Conservation (phyloP, 106 monocot genomes). For the Phalaenopsis aphrodite region DNA sequence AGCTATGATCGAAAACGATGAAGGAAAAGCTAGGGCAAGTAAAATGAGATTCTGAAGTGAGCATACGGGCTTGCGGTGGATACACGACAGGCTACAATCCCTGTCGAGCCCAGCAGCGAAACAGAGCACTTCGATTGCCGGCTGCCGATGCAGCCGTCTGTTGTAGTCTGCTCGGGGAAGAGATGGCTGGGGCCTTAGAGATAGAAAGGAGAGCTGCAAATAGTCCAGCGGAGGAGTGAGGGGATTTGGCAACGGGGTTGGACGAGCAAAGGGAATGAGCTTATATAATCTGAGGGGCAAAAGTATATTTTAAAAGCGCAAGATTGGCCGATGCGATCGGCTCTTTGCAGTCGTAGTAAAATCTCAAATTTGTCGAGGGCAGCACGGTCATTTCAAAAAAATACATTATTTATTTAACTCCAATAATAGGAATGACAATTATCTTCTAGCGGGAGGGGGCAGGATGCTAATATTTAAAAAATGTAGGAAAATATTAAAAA, state of each 20-base stretch:
- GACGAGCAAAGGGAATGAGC: neutral
- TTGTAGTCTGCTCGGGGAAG: too few relatives aligned
- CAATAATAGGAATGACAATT: neutral
- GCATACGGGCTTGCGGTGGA: too few relatives aligned
- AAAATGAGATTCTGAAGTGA: too few relatives aligned
- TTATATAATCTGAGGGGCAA: neutral
- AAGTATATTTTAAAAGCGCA: neutral
- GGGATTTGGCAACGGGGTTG: neutral
- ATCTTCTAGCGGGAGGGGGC: neutral
- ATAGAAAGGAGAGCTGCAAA: neutral
- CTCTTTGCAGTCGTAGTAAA: neutral
- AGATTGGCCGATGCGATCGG: neutral
- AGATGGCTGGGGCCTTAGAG: too few relatives aligned
- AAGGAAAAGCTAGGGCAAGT: too few relatives aligned
- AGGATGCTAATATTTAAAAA: neutral
- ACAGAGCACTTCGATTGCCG: too few relatives aligned
- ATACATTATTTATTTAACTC: neutral
- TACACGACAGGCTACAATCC: too few relatives aligned
- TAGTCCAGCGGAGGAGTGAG: neutral
- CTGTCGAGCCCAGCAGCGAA: too few relatives aligned
- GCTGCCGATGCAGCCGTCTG: too few relatives aligned
- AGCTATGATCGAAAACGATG: too few relatives aligned
- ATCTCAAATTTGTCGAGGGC: neutral
- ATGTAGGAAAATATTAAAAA: neutral
- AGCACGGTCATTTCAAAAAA: neutral